These are phyloP conservation scores for Yamadazyma pseudoaaseri DNA, from an alignment of 1,139 yeast genomes.

Conservation along the genomic window DNA sequence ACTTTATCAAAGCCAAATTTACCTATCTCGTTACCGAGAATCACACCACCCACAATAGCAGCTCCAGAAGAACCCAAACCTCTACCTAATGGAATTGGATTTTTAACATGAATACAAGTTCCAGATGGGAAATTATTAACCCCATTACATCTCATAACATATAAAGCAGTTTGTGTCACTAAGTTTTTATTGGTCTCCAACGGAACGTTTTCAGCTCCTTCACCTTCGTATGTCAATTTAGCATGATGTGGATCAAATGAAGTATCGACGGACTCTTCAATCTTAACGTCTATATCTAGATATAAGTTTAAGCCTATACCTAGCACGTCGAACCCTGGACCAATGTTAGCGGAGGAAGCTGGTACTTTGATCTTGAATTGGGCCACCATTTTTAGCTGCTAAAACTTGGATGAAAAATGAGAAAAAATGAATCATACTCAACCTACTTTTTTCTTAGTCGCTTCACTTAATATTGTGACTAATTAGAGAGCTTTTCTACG, in stretches of 20 bases:
- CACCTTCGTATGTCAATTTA: conserved; percentile 65
- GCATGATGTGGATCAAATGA: conserved; percentile 68
- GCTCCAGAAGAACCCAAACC: conserved; percentile 99
- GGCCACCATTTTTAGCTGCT: conserved; percentile 1
- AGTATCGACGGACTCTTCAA: conserved; percentile 55
- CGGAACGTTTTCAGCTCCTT: conserved; percentile 79
- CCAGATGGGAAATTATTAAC: conserved; percentile 76
- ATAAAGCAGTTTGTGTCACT: conserved; percentile 89
- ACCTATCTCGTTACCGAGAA: conserved; percentile 85
- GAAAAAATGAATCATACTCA: background rate
- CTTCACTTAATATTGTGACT: no score
- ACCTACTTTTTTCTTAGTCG: no score
- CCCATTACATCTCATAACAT: conserved; percentile 81
- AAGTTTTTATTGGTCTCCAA: conserved; percentile 72
- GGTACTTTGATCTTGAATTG: conserved; percentile 64
- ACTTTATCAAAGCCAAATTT: conserved; percentile 68
- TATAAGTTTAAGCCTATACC: conserved; percentile 84
- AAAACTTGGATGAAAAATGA: background rate
- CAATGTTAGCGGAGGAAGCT: conserved; percentile 96
- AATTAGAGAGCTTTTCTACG: no score
- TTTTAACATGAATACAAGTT: conserved; percentile 75
- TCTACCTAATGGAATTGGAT: conserved; percentile 94
- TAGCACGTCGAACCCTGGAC: conserved; percentile 96
- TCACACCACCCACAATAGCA: conserved; percentile 97
- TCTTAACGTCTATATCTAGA: conserved; percentile 64